A percentile compares a stretch with the other conserved stretches of the same genome.
These are phyloP conservation scores for Lycium barbarum DNA, from an alignment of 257 asterid species.

Conservation along the genomic window DNA sequence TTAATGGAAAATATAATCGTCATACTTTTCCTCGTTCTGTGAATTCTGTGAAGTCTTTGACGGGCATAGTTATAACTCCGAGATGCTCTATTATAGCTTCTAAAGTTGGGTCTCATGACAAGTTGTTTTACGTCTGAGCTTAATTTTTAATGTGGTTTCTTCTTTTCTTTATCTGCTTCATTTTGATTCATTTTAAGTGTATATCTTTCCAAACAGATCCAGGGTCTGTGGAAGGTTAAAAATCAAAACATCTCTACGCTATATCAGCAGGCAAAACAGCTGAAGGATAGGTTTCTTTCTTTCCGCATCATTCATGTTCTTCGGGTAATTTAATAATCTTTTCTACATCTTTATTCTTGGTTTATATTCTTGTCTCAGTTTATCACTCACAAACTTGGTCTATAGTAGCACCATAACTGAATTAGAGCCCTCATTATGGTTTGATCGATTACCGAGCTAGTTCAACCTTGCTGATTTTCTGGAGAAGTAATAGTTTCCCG, in stretches of 20 bases:
- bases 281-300: slow-evolving; percentile 71
- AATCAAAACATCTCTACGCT: slow-evolving; percentile 69
- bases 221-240: slow-evolving; percentile 88
- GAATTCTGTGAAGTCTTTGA: background rate
- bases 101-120: background rate
- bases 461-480: background rate
- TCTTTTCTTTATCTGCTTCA: slow-evolving; percentile 12
- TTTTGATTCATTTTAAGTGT: slow-evolving; percentile 11
- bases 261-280: slow-evolving; percentile 72
- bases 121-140: background rate
- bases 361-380: background rate
- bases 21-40: background rate
- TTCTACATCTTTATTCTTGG: background rate
- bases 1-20: slow-evolving; percentile 6
- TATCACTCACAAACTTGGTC: background rate
- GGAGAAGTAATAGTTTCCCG: background rate
- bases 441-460: background rate
- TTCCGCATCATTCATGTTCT: slow-evolving; percentile 75
- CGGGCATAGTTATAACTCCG: background rate
- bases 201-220: slow-evolving; percentile 55
- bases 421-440: background rate
- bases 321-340: slow-evolving; percentile 57
- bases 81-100: background rate
- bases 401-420: background rate
- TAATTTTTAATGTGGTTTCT: background rate